Percentiles rank a stretch among this genome's conserved stretches.
Conservation (phyloP, 2,329 filamentous ascomycete genomes). For the Cordyceps fumosorosea region DNA sequence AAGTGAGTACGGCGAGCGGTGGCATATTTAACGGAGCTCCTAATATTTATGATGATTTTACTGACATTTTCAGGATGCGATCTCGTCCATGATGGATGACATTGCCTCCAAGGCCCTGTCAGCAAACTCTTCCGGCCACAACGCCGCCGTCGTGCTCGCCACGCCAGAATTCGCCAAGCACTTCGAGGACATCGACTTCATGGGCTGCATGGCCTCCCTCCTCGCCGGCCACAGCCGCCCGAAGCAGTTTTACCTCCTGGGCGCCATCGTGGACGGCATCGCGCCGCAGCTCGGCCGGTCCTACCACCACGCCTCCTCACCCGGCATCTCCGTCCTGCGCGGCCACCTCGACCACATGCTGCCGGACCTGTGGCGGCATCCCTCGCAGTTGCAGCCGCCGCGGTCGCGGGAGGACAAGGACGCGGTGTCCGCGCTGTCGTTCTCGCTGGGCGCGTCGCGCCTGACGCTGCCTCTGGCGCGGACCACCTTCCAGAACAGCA, state of each 20-base stretch:
- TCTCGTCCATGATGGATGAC: conserved; percentile 17
- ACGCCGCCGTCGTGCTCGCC: conserved; percentile 43
- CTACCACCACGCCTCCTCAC: conserved; percentile 20
- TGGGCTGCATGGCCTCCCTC: conserved; percentile 37
- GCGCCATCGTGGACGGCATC: conserved; percentile 51
- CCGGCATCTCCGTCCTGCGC: conserved; percentile 47
- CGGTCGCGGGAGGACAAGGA: conserved; percentile 26
- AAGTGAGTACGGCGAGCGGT: neutral
- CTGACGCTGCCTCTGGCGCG: conserved; percentile 64
- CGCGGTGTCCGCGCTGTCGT: conserved; percentile 34
- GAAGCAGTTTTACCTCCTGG: conserved; percentile 39
- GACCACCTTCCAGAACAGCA: conserved; percentile 69
- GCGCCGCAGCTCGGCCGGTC: conserved; percentile 26
- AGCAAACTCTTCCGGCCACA: conserved; percentile 23
- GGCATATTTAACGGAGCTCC: conserved; percentile 12
- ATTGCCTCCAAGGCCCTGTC: conserved; percentile 20
- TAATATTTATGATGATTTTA: neutral
- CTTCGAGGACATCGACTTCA: conserved; percentile 38
- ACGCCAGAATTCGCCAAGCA: conserved; percentile 42
- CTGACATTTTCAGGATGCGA: conserved; percentile 16
- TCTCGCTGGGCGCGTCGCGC: conserved; percentile 30
- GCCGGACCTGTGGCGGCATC: conserved; percentile 37
- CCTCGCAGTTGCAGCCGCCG: conserved; percentile 16
- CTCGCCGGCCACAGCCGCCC: conserved; percentile 37
- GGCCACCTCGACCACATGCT: conserved; percentile 35